Base-by-base conservation (phyloP, 805 yeast genomes). In the Candida namnaoensis region DNA sequence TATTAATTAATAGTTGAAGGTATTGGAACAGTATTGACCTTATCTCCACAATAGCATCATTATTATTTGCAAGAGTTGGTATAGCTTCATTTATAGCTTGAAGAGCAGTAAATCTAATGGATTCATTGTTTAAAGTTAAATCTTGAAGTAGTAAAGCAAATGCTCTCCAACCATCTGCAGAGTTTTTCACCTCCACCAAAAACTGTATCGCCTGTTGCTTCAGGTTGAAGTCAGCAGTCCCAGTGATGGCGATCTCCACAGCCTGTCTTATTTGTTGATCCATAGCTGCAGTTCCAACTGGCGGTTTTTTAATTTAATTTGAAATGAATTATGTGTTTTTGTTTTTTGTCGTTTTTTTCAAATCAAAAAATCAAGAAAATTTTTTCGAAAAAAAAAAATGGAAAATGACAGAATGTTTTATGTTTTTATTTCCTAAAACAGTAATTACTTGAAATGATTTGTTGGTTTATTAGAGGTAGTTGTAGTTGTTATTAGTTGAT, bases 151-250 rank as follows among this genome's bases (percentile, higher is more conserved):
- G 49, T 7, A 64, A 57, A n/a, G 68, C 52, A 44, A 73, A 66
- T 8, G 71, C 55, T 43, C 60, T 70, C 72, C 76, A 71, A 28
- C 78, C 76, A 38, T 69, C 66, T 4, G 61, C 49, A 11, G 76
- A 69, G 9, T 57, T 53, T 47, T 66, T 66, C 40, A 72, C 61
- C 38, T 66, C 65, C 42, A 62, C 62, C 48, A 72, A 57, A 48
- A 64, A 72, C 36, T 62, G 60, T 37, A 72, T 58, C 11, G 78
- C 78, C 62, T 54, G 58, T 37, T 52, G 48, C 36, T 52, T 53
- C 38, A 56, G 39, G 14, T 46, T 38, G 19, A 41, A 42, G 33
- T 56, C 59, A 2, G 56, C 44, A 4, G 53, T 47, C n/a, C 56
- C 56, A 34, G 49, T 48, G 42, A 56, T 54, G 39, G 60, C 60